Percentiles rank a stretch among this genome's conserved stretches.
These are phyloP conservation scores for Venturia pyrina DNA, from an alignment of 2,329 filamentous ascomycete species.

Conservation along the genomic window DNA sequence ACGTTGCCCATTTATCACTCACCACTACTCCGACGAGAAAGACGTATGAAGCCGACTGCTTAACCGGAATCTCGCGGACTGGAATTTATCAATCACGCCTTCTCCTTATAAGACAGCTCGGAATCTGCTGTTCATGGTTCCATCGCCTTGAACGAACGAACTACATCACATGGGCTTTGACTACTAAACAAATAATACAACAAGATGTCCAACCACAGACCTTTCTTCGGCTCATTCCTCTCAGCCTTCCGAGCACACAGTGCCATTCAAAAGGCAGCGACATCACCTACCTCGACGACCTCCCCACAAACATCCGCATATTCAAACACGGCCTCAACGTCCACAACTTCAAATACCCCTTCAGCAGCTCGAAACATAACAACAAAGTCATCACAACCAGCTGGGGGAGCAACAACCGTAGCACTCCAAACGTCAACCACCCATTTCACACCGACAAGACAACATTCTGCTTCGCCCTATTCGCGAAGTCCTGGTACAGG, in stretches of 20 bases:
- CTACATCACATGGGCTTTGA: background rate
- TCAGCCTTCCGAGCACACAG: constrained; percentile 58
- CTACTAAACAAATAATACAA: too few species aligned
- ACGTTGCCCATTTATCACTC: background rate
- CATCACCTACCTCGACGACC: constrained; percentile 27
- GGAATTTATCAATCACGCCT: background rate
- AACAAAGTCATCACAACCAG: constrained; percentile 15
- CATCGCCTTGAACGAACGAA: background rate
- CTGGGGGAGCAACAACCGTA: constrained; percentile 27
- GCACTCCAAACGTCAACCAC: constrained; percentile 27
- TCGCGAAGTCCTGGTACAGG: constrained; percentile 23
- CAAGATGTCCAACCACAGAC: constrained; percentile 53
- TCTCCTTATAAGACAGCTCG: background rate
- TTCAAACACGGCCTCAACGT: constrained; percentile 25
- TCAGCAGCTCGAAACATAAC: constrained; percentile 15
- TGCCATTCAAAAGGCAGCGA: constrained; percentile 46
- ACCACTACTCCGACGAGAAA: background rate
- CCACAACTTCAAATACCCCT: constrained; percentile 25
- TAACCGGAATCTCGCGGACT: background rate
- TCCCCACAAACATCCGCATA: constrained; percentile 25
- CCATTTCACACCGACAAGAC: constrained; percentile 31
- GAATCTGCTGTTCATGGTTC: background rate
- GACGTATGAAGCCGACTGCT: background rate
- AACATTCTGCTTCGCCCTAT: constrained; percentile 20
- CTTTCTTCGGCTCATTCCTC: constrained; percentile 58